Conservation (phyloP, 2,329 filamentous ascomycete species). For the Westerdykella ornata region DNA sequence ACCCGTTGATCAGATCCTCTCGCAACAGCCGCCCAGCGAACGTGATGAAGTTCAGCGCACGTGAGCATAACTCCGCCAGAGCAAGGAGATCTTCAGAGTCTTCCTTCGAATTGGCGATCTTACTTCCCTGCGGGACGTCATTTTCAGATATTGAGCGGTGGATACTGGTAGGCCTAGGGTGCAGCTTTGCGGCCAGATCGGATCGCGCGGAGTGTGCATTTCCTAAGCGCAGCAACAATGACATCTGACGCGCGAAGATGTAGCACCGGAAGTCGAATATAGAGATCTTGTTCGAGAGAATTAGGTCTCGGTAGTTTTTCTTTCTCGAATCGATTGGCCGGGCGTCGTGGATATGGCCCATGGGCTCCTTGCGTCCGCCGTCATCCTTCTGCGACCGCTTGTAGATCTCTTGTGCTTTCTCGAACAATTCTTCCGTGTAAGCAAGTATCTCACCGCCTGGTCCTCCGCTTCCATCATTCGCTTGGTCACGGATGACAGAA, state of each 20-base stretch:
- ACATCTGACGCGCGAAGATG: constrained; percentile 82
- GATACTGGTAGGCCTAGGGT: constrained; percentile 18
- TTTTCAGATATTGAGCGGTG: constrained; percentile 25
- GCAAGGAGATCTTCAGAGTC: constrained; percentile 68
- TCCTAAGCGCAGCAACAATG: constrained; percentile 73
- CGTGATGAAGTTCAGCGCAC: constrained; percentile 77
- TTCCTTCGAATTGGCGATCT: constrained; percentile 31
- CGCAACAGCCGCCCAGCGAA: constrained; percentile 73
- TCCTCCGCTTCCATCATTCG: constrained; percentile 52
- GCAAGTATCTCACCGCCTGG: constrained; percentile 66
- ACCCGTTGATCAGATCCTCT: constrained; percentile 64
- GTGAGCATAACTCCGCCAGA: constrained; percentile 78
- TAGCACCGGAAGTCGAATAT: constrained; percentile 94
- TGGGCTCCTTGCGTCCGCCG: constrained; percentile 7
- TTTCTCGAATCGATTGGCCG: constrained; percentile 38
- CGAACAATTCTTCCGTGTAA: constrained; percentile 67
- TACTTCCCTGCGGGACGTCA: constrained; percentile 27
- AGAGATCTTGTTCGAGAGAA: constrained; percentile 89
- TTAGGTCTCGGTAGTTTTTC: constrained; percentile 85
- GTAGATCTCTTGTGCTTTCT: constrained; percentile 31
- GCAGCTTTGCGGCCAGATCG: constrained; percentile 36
- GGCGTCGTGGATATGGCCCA: constrained; percentile 23
- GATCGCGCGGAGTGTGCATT: constrained; percentile 49
- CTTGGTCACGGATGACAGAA: constrained; percentile 69
- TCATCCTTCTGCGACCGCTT: constrained; percentile 16